These are phyloP conservation scores for Botrytis byssoidea DNA, from an alignment of 2,329 filamentous ascomycete genomes.

Conservation along the genomic window DNA sequence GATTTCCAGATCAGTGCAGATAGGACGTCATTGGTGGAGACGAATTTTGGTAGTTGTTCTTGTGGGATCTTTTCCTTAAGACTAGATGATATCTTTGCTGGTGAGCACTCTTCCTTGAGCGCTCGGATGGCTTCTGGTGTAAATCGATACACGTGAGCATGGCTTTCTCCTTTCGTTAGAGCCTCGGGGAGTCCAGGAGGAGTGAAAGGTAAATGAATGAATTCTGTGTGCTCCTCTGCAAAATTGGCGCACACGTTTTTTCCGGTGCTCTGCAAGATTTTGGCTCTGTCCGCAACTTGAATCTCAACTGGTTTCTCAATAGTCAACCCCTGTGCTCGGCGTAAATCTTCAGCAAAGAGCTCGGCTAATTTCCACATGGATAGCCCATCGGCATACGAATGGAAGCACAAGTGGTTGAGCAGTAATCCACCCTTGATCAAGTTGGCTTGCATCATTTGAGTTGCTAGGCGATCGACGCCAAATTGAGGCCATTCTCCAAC, in stretches of 20 bases:
- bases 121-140: slow-evolving; percentile 3
- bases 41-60: slow-evolving; percentile 9
- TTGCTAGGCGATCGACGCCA: slow-evolving; percentile 12
- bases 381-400: slow-evolving; percentile 2
- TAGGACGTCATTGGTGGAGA: slow-evolving; percentile 13
- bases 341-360: slow-evolving; percentile 11
- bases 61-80: slow-evolving; percentile 4
- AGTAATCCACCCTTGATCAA: slow-evolving; percentile 13
- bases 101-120: slow-evolving; percentile 12
- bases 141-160: slow-evolving; percentile 14
- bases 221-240: slow-evolving; percentile 7
- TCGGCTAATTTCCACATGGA: slow-evolving; percentile 11
- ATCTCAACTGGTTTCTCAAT: slow-evolving; percentile 12
- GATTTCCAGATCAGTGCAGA: slow-evolving; percentile 15
- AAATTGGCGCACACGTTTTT: slow-evolving; percentile 1
- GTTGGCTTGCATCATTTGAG: slow-evolving; percentile 16
- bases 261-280: slow-evolving; percentile 1
- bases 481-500: slow-evolving; percentile 15
- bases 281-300: slow-evolving; percentile 1
- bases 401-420: slow-evolving; percentile 11
- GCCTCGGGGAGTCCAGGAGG: slow-evolving; percentile 3
- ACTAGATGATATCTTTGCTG: slow-evolving; percentile 14
- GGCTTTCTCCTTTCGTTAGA: slow-evolving; percentile 9
- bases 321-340: slow-evolving; percentile 13
- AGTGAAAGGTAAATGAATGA: slow-evolving; percentile 1